These are phyloP conservation scores for Penicillium tannophilum DNA, from an alignment of 495 filamentous ascomycete genomes.

Conservation along the genomic window DNA sequence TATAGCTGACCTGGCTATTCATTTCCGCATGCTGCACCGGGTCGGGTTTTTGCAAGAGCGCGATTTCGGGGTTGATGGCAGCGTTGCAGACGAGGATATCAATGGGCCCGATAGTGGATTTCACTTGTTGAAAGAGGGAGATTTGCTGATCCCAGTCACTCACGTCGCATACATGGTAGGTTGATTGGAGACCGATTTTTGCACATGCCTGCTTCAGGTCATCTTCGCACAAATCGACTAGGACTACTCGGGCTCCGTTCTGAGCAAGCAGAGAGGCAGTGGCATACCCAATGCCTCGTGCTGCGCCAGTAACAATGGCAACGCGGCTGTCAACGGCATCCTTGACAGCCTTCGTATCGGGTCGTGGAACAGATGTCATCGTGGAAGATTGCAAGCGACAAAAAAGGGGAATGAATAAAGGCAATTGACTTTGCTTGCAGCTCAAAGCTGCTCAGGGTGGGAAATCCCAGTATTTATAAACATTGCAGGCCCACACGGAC, in stretches of 20 bases:
- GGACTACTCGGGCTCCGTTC: conserved; percentile 36
- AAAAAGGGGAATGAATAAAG: not conserved
- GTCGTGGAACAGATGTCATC: conserved; percentile 22
- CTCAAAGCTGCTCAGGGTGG: not conserved
- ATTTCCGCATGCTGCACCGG: conserved; percentile 9
- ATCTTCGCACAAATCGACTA: conserved; percentile 38
- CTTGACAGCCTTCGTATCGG: conserved; percentile 8
- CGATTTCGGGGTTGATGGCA: conserved; percentile 24
- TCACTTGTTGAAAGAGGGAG: conserved; percentile 18
- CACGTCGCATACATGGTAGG: conserved; percentile 25
- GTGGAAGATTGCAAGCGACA: not conserved
- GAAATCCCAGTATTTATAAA: not conserved
- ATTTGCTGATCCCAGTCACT: conserved; percentile 26
- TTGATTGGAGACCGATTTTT: conserved; percentile 13
- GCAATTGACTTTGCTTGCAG: not conserved
- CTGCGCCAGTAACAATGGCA: conserved; percentile 39
- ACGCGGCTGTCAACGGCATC: conserved; percentile 13
- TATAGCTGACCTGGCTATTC: conserved; percentile 20
- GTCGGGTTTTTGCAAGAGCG: conserved; percentile 15
- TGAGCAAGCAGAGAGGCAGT: conserved; percentile 30
- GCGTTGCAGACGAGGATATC: conserved; percentile 24
- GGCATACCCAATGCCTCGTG: conserved; percentile 38
- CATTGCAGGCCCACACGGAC: conserved; percentile 2
- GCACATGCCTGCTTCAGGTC: conserved; percentile 22
- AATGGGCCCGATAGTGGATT: conserved; percentile 19